These are phyloP conservation scores for Apiospora arundinis DNA, from an alignment of 2,329 filamentous ascomycete species.

Conservation along the genomic window DNA sequence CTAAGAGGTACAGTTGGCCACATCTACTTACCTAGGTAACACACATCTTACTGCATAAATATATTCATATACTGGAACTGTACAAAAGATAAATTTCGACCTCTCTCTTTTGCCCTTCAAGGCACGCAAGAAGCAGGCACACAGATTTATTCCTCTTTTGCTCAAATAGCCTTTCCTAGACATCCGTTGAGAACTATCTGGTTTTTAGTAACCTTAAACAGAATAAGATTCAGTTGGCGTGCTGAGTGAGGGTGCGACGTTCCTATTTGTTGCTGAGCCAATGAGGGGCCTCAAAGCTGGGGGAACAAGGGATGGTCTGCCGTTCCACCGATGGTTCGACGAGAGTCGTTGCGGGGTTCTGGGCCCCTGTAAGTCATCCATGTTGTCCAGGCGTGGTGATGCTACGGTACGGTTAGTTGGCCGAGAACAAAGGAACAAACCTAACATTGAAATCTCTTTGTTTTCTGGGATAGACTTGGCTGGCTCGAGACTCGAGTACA, in stretches of 20 bases:
- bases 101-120: too few species aligned
- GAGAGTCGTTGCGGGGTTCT: conserved; percentile 1
- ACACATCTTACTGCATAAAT: neutral
- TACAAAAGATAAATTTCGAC: neutral
- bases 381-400: neutral
- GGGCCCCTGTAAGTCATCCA: neutral
- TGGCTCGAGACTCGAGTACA: too few species aligned
- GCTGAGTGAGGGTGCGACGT: neutral
- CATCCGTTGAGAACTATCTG: neutral
- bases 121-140: neutral
- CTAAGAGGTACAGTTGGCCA: too few species aligned
- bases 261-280: neutral
- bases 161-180: neutral
- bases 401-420: too few species aligned
- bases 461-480: too few species aligned
- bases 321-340: neutral
- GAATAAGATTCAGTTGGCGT: neutral
- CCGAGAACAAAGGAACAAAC: neutral
- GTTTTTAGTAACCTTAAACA: neutral
- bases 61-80: neutral
- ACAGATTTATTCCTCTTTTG: neutral
- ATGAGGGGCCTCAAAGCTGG: neutral
- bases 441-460: too few species aligned
- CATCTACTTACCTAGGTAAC: neutral
- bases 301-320: neutral